Evolutionary conservation across 805 yeast species (phyloP).

Genomic region (Pichia phayaonensis): DNA sequence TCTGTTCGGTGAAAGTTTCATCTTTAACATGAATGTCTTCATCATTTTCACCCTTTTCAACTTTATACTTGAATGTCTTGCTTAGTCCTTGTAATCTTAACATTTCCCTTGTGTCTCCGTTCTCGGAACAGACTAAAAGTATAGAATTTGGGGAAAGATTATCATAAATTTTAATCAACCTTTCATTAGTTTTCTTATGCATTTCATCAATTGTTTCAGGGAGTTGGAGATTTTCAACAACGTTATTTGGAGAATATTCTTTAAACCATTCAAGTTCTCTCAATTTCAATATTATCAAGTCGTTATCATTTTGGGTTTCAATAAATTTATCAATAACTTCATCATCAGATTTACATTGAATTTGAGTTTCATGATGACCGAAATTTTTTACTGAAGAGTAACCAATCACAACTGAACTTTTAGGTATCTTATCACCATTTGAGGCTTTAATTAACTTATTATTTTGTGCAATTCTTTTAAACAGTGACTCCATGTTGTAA

Average conservation of each 20-base stretch:
- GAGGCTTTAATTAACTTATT: slow-evolving; percentile 16
- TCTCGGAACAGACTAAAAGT: slow-evolving; percentile 53
- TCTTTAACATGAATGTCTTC: slow-evolving; percentile 18
- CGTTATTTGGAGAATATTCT: slow-evolving; percentile 18
- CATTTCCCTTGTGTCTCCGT: slow-evolving; percentile 51
- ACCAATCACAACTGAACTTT: slow-evolving; percentile 22
- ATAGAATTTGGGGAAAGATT: slow-evolving; percentile 51
- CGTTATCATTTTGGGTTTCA: slow-evolving; percentile 31
- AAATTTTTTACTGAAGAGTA: slow-evolving; percentile 12
- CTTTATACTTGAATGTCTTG: slow-evolving; percentile 33
- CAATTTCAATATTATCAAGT: slow-evolving; percentile 47
- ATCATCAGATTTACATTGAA: slow-evolving; percentile 50
- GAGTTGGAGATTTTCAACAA: slow-evolving; percentile 8
- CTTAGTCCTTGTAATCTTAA: slow-evolving; percentile 37
- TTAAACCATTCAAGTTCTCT: slow-evolving; percentile 49
- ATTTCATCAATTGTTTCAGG: slow-evolving; percentile 12
- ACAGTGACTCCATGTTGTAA: slow-evolving; percentile 35
- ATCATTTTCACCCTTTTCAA: slow-evolving; percentile 34
- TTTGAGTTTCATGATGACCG: slow-evolving; percentile 25
- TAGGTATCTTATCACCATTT: slow-evolving; percentile 21
- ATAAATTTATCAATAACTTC: slow-evolving; percentile 41
- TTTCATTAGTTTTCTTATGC: slow-evolving; percentile 32
- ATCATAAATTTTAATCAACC: slow-evolving; percentile 43
- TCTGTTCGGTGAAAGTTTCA: slow-evolving; percentile 41
- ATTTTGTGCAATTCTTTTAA: slow-evolving; percentile 28